Conservation (phyloP, 176 grass and related monocot species). For the Coix lacrymajobi region DNA sequence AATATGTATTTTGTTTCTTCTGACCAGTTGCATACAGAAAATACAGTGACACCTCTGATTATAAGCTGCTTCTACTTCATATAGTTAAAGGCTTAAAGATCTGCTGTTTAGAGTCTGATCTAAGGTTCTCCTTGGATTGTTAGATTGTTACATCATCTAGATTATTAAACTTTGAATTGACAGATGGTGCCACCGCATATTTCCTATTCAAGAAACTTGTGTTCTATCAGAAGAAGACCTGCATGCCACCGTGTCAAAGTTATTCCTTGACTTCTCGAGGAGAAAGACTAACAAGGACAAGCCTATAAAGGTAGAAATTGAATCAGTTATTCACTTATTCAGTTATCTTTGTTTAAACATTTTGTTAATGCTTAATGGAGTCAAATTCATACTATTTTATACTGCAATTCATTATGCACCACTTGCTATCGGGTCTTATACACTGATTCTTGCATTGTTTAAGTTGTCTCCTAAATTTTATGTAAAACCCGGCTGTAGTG, state of each 20-base stretch:
- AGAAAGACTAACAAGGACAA: slow-evolving; percentile 39
- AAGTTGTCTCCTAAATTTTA: slow-evolving; percentile 1
- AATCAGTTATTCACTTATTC: not conserved
- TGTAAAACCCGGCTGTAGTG: not conserved
- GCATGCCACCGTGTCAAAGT: slow-evolving; percentile 61
- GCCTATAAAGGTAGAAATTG: slow-evolving; percentile 59
- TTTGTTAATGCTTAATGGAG: not conserved
- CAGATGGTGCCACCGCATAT: slow-evolving; percentile 96
- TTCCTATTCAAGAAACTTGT: slow-evolving; percentile 96
- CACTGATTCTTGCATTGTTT: not conserved
- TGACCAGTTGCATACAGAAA: not conserved
- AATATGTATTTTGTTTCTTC: not conserved
- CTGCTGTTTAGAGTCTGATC: not conserved
- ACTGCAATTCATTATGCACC: not conserved
- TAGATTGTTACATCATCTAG: slow-evolving; percentile 3
- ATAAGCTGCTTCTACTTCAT: not conserved
- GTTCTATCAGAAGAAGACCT: slow-evolving; percentile 67
- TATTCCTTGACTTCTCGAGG: slow-evolving; percentile 55
- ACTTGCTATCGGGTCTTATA: not conserved
- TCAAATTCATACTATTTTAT: not conserved
- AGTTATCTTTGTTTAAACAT: not conserved
- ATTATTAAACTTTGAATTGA: slow-evolving; percentile 20
- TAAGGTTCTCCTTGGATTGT: not conserved
- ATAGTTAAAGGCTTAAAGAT: slow-evolving; percentile 2
- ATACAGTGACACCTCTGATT: not conserved